Percentiles rank a stretch among this genome's conserved stretches.
Evolutionary conservation across 73 alveolate species (phyloP).

Genomic region (Effrenium voratum): DNA sequence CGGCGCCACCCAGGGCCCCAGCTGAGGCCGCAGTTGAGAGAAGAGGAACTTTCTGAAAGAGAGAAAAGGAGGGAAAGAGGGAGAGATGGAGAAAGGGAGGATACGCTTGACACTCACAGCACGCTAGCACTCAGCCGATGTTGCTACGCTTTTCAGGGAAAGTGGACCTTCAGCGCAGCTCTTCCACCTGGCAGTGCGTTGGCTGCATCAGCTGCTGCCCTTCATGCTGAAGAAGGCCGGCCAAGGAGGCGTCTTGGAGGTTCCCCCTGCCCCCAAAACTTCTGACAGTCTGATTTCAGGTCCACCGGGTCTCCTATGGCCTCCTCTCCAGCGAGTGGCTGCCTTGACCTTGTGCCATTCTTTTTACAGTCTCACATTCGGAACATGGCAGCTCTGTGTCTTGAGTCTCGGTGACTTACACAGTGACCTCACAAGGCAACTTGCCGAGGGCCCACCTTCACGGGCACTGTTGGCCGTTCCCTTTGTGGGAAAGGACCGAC

Average conservation of each 20-base stretch:
- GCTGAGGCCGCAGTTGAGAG: not conserved
- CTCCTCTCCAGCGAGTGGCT: slow-evolving; percentile 56
- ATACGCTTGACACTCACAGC: not conserved
- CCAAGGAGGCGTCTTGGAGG: not conserved
- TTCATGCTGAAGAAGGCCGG: slow-evolving; percentile 47
- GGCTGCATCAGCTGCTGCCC: slow-evolving; percentile 78
- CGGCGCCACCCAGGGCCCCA: not conserved
- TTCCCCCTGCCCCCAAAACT: not conserved
- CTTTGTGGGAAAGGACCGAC: slow-evolving; percentile 78
- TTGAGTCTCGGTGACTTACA: not conserved
- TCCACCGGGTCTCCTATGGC: slow-evolving; percentile 86
- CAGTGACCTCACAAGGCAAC: too few relatives aligned
- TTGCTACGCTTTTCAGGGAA: not conserved
- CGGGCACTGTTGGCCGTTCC: slow-evolving; percentile 79
- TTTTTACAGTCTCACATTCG: too few relatives aligned
- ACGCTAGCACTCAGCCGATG: not conserved
- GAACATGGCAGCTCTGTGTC: not conserved
- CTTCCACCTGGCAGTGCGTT: slow-evolving; percentile 48
- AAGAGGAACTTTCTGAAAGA: not conserved
- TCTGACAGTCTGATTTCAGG: not conserved
- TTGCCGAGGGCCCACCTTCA: slow-evolving; percentile 66
- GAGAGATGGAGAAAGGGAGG: not conserved
- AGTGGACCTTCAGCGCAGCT: slow-evolving; percentile 35
- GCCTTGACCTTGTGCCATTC: too few relatives aligned
- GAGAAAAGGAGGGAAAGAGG: not conserved